Percentiles rank a stretch among this genome's conserved stretches.
Evolutionary conservation across 768 basidiomycete genomes (phyloP).

Genomic region (Tulasnella sp.): DNA sequence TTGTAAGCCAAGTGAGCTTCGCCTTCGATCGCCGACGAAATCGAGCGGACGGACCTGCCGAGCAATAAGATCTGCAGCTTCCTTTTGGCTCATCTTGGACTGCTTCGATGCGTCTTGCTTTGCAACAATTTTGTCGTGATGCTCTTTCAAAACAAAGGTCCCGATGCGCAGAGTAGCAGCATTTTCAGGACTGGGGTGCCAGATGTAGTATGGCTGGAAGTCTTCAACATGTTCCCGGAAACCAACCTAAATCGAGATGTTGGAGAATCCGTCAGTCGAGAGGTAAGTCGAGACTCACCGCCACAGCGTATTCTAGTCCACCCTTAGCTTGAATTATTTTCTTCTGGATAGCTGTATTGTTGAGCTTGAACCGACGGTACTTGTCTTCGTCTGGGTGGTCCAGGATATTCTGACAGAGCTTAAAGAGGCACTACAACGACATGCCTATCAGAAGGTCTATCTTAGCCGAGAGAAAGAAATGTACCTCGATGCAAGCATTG

Average conservation of each 20-base stretch:
- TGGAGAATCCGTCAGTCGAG: not conserved
- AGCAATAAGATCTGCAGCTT: constrained; percentile 39
- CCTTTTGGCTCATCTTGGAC: constrained; percentile 48
- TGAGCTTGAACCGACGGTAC: constrained; percentile 64
- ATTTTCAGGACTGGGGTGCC: constrained; percentile 38
- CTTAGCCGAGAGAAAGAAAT: constrained; percentile 4
- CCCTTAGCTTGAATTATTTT: constrained; percentile 60
- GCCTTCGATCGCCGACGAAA: not conserved
- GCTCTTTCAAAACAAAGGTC: constrained; percentile 51
- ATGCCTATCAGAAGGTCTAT: not conserved
- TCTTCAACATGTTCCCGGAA: constrained; percentile 58
- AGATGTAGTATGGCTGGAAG: constrained; percentile 60
- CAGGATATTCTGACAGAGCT: constrained; percentile 60
- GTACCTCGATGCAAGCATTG: constrained; percentile 52
- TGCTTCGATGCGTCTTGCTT: constrained; percentile 39
- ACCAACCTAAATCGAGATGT: constrained; percentile 41
- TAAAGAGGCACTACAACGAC: constrained; percentile 44
- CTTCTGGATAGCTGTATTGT: constrained; percentile 55
- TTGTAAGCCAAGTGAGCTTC: not conserved
- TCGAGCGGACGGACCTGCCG: constrained; percentile 38
- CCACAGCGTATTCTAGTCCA: constrained; percentile 67
- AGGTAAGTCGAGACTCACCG: constrained; percentile 35
- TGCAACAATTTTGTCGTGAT: constrained; percentile 40
- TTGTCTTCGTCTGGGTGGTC: constrained; percentile 62
- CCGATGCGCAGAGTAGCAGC: constrained; percentile 50